A percentile compares a stretch with the other conserved stretches of the same genome.
phyloP scores from a whole-genome alignment of 2,329 filamentous ascomycete species.

The Tolypocladium nubicola region DNA sequence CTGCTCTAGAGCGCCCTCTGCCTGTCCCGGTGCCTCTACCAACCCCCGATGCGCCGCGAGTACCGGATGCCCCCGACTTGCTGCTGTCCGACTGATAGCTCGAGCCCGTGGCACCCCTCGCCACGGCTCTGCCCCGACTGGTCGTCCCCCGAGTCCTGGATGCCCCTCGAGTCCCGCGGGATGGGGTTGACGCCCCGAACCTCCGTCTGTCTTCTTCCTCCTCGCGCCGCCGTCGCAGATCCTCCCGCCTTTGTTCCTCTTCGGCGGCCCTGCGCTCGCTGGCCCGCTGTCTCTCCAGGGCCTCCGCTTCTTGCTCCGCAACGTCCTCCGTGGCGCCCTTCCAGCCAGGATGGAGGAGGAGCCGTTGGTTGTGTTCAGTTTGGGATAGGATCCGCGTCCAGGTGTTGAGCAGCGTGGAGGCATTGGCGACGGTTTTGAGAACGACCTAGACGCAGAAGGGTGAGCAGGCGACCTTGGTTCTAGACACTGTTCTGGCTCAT shows the following conservation, averaged over 20 bases:
- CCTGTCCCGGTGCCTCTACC: constrained; percentile 21
- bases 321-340: constrained; percentile 81
- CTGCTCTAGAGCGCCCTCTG: constrained; percentile 22
- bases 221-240: constrained; percentile 51
- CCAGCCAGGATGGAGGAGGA: constrained; percentile 83
- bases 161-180: constrained; percentile 18
- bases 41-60: constrained; percentile 23
- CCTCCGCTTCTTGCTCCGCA: constrained; percentile 76
- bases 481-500: constrained; percentile 6
- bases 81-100: constrained; percentile 17
- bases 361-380: constrained; percentile 91
- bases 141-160: constrained; percentile 17
- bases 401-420: constrained; percentile 81
- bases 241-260: constrained; percentile 67
- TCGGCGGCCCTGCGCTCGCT: constrained; percentile 68
- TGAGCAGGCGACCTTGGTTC: background rate
- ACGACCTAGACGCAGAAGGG: constrained; percentile 52
- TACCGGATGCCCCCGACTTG: constrained; percentile 14
- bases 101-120: constrained; percentile 15
- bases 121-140: constrained; percentile 15
- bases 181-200: constrained; percentile 14
- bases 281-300: constrained; percentile 60
- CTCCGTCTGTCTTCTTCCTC: constrained; percentile 41
- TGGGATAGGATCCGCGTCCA: constrained; percentile 96
- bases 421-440: constrained; percentile 72